Conservation (phyloP, 1,284 basidiomycete genomes). For the Microbotryomycetes sp. region DNA sequence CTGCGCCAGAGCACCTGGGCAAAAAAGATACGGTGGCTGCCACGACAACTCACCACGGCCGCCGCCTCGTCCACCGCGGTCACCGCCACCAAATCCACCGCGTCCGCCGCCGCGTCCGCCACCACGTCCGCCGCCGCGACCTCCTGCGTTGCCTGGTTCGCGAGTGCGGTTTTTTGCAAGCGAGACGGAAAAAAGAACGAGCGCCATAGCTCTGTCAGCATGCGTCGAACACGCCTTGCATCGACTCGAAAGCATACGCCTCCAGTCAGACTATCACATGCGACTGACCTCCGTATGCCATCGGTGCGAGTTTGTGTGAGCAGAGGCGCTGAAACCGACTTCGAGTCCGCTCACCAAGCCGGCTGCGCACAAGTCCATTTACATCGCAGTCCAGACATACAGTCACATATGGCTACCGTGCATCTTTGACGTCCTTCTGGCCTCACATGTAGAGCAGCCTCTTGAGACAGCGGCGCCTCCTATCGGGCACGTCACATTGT, state of each 20-base stretch:
- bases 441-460: no score
- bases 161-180: not conserved
- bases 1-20: not conserved
- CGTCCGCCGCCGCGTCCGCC: constrained; percentile 37
- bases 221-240: not conserved
- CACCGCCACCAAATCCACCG: constrained; percentile 35
- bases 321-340: no score
- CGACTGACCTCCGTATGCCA: not conserved
- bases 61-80: constrained; percentile 32
- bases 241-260: no score
- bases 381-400: no score
- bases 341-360: no score
- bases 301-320: not conserved
- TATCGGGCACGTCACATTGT: no score
- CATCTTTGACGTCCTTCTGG: no score
- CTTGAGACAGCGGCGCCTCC: no score
- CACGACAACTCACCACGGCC: constrained; percentile 31
- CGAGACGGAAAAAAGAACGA: not conserved
- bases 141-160: constrained; percentile 40
- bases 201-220: no score
- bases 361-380: no score
- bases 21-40: not conserved
- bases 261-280: no score
- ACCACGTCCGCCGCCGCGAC: constrained; percentile 46
- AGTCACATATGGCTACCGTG: no score